These are phyloP conservation scores for Warburgia ugandensis DNA, from an alignment of 164 flowering plant genomes.

Conservation along the genomic window DNA sequence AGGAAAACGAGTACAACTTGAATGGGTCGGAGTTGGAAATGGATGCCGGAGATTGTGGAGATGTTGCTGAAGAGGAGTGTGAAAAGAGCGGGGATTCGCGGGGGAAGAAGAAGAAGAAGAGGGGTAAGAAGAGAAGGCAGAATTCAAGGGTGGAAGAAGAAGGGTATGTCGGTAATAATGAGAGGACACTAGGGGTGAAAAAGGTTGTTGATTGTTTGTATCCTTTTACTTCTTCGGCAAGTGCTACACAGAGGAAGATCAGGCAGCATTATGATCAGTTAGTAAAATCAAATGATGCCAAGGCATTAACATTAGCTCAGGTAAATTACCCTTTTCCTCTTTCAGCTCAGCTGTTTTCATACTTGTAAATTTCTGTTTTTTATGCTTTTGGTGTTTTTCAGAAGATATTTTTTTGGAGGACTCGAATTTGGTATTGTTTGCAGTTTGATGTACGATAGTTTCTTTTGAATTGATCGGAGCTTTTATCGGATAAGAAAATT, in stretches of 20 bases:
- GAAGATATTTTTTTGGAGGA: too few relatives aligned
- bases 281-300: constrained; percentile 54
- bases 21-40: constrained; percentile 29
- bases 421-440: too few relatives aligned
- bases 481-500: too few relatives aligned
- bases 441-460: too few relatives aligned
- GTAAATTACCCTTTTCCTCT: constrained; percentile 23
- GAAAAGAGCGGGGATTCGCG: constrained; percentile 15
- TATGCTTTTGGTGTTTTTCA: too few relatives aligned
- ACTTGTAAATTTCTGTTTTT: too few relatives aligned
- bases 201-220: constrained; percentile 42
- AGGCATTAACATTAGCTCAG: constrained; percentile 63
- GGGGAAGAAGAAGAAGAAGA: constrained; percentile 36
- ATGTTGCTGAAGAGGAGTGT: constrained; percentile 8
- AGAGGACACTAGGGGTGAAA: too few relatives aligned
- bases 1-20: constrained; percentile 8
- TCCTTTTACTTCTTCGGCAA: constrained; percentile 65
- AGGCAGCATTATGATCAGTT: constrained; percentile 80
- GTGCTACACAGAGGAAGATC: constrained; percentile 77
- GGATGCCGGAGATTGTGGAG: too few relatives aligned
- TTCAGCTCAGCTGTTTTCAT: background rate
- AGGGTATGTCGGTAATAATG: constrained; percentile 7
- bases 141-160: constrained; percentile 7
- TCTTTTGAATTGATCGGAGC: too few relatives aligned
- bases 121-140: constrained; percentile 36